Percentiles rank a stretch among this genome's conserved stretches.
Evolutionary conservation across 2,329 filamentous ascomycete species (phyloP).

Genomic region (Fusarium scirpi): DNA sequence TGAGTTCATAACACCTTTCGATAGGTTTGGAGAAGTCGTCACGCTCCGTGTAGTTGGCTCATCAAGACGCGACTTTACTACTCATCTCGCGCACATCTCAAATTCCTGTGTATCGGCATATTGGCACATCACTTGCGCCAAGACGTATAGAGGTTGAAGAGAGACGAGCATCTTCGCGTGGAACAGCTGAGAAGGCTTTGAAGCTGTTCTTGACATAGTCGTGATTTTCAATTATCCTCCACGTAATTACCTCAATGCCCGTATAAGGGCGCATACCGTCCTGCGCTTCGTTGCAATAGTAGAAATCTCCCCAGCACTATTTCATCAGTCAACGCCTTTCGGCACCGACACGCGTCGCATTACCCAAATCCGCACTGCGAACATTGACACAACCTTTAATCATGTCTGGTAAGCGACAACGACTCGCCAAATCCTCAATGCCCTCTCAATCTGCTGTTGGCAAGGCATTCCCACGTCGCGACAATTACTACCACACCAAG

Average conservation of each 20-base stretch:
- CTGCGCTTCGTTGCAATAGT: conserved; percentile 48
- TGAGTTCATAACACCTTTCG: background rate
- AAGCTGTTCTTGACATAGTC: conserved; percentile 50
- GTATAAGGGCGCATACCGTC: conserved; percentile 43
- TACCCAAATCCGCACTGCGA: conserved; percentile 6
- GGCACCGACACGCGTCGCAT: conserved; percentile 27
- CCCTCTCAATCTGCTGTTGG: conserved; percentile 22
- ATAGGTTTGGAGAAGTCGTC: background rate
- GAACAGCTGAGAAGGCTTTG: conserved; percentile 43
- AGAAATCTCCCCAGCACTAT: conserved; percentile 41
- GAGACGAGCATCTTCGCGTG: conserved; percentile 39
- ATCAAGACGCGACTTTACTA: background rate
- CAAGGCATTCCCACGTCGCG: conserved; percentile 18
- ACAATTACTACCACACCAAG: conserved; percentile 18
- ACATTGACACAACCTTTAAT: conserved; percentile 21
- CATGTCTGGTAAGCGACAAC: conserved; percentile 55
- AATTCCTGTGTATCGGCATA: conserved; percentile 16
- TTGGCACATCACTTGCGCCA: conserved; percentile 29
- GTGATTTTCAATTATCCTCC: conserved; percentile 51
- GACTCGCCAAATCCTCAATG: conserved; percentile 35
- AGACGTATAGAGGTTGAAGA: conserved; percentile 42
- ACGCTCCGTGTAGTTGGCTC: background rate
- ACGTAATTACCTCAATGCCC: conserved; percentile 51
- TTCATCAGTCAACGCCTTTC: conserved; percentile 21
- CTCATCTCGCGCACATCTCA: conserved; percentile 6